These are phyloP conservation scores for Trichophyton simii DNA, from an alignment of 2,329 filamentous ascomycete species.

Conservation along the genomic window DNA sequence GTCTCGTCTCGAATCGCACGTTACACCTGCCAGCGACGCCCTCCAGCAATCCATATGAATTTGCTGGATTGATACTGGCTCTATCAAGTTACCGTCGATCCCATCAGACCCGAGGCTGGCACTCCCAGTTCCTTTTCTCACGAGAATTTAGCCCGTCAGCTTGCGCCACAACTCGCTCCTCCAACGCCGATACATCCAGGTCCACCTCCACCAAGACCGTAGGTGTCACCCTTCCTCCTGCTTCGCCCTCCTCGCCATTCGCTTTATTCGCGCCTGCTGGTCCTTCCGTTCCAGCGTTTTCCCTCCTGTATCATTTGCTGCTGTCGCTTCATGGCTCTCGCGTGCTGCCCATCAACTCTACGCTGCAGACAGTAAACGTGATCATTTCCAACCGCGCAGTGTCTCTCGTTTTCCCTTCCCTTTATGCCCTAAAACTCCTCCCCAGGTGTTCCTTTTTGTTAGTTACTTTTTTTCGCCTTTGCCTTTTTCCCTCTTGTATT, in stretches of 20 bases:
- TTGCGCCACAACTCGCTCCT: constrained; percentile 6
- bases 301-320: not conserved
- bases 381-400: not conserved
- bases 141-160: constrained; percentile 5
- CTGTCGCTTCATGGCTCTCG: not conserved
- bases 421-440: not conserved
- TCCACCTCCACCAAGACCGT: constrained; percentile 1
- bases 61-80: not conserved
- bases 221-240: constrained; percentile 1
- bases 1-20: not conserved
- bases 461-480: not conserved
- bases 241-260: constrained; percentile 4
- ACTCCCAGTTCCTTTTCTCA: not conserved
- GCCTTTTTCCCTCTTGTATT: not conserved
- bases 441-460: too few species aligned
- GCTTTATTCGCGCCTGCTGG: not conserved
- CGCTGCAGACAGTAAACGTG: not conserved
- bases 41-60: not conserved
- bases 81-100: not conserved
- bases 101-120: constrained; percentile 1
- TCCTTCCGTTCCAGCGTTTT: constrained; percentile 1
- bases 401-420: too few species aligned
- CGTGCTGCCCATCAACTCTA: constrained; percentile 1
- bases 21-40: not conserved
- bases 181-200: constrained; percentile 1